Evolutionary conservation across 2,329 filamentous ascomycete species (phyloP).

Genomic region (Alternaria ethzedia): DNA sequence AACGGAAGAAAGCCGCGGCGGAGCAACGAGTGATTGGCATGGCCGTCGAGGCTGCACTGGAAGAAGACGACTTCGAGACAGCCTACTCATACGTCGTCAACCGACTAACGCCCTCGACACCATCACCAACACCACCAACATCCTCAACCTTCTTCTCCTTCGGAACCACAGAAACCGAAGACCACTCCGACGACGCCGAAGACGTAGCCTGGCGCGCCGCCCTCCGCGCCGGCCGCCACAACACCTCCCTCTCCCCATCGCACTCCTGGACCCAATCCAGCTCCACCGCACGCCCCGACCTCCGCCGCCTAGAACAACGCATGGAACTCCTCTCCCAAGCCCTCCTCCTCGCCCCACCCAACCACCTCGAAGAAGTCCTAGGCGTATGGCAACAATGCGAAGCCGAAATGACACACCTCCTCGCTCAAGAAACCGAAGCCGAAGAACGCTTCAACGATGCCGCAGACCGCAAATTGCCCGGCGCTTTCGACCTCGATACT

Average conservation of each 20-base stretch:
- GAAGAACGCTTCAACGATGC: slow-evolving; percentile 75
- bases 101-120: slow-evolving; percentile 59
- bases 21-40: slow-evolving; percentile 76
- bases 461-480: slow-evolving; percentile 63
- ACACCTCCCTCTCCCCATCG: slow-evolving; percentile 46
- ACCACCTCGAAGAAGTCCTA: slow-evolving; percentile 75
- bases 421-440: slow-evolving; percentile 70
- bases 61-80: slow-evolving; percentile 82
- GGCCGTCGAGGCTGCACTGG: slow-evolving; percentile 78
- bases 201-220: slow-evolving; percentile 81
- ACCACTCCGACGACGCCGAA: slow-evolving; percentile 54
- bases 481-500: slow-evolving; percentile 51
- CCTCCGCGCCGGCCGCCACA: slow-evolving; percentile 77
- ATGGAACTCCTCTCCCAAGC: slow-evolving; percentile 81
- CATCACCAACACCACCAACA: slow-evolving; percentile 29
- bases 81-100: slow-evolving; percentile 84
- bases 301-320: slow-evolving; percentile 78
- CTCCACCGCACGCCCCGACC: slow-evolving; percentile 58
- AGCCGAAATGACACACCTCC: slow-evolving; percentile 72
- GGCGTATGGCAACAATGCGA: slow-evolving; percentile 78
- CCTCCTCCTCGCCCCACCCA: slow-evolving; percentile 73
- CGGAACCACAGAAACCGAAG: slow-evolving; percentile 26
- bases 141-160: slow-evolving; percentile 35
- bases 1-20: slow-evolving; percentile 51
- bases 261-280: slow-evolving; percentile 47